Base-by-base conservation (phyloP, 192 early-diverging fungal genomes). In the Rhizophagus clarus region DNA sequence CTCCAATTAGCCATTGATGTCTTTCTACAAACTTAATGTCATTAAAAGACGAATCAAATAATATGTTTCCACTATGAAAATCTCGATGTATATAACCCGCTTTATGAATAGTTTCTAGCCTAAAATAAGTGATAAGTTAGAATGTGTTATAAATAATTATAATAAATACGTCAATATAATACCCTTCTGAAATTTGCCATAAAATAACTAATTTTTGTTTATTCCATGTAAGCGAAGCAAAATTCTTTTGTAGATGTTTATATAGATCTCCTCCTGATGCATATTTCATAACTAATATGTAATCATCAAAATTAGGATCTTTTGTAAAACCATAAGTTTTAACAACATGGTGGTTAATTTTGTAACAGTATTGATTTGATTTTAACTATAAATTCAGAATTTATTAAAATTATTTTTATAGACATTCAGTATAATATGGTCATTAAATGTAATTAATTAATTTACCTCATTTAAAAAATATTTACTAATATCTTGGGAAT, bases 61-160 rank as follows among this genome's bases (percentile, higher is more conserved):
- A 34, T 15, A 74, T 74, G 49, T 74, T 74, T 9, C 73, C 73
- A 17, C 32, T 26, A 42, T 74, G 73, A 28, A 74, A 20, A 74
- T 74, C 73, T 15, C 73, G 26, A 49, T 49, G 47, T 15, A 14
- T 49, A 49, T 15, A 15, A 15, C 14, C 12, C 2, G 11, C 15
- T 11, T 22, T 60, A 45, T 74, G 73, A 11, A 74, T 29, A 22
- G 24, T 45, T 15, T 24, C 47, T 0, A 74, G 49, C 11, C 47
- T 49, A 49, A 49, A 49, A 15, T 15, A 34, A 34, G 2, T 34
- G 6, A 34, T 34, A 34, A 34, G 6, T 2, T 34, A 2, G 32
- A 34, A 34, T 4, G 2, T 34, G 6, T 34, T 34, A 34, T 34
- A n/a, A n/a, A 49, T 12, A 47, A 47, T 9, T 47, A 15, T 4